Conservation (phyloP, 768 basidiomycete genomes). For the Suillus bovinus region DNA sequence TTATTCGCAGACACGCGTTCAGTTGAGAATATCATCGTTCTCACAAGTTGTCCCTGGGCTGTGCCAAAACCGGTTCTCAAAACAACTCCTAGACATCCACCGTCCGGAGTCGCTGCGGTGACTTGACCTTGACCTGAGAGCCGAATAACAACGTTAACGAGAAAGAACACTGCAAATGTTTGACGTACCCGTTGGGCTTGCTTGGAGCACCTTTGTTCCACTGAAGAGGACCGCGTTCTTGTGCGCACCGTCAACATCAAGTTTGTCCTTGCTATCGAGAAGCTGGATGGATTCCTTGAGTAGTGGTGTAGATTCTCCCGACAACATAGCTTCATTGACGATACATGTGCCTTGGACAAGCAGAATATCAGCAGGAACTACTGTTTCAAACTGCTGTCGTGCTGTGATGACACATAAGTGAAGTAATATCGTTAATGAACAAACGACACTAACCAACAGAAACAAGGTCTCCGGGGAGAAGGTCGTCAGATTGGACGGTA, state of each 20-base stretch:
- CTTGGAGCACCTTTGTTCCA: constrained; percentile 96
- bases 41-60: constrained; percentile 93
- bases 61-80: constrained; percentile 97
- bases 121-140: constrained; percentile 32
- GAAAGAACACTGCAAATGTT: constrained; percentile 38
- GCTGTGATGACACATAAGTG: constrained; percentile 37
- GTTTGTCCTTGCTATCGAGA: constrained; percentile 65
- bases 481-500: constrained; percentile 77
- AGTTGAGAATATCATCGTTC: constrained; percentile 99
- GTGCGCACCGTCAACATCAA: constrained; percentile 86
- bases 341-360: constrained; percentile 92
- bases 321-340: constrained; percentile 99
- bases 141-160: neutral
- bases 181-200: constrained; percentile 45
- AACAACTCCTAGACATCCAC: constrained; percentile 90
- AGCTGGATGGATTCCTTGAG: constrained; percentile 95
- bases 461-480: constrained; percentile 91
- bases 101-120: constrained; percentile 75
- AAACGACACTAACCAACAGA: constrained; percentile 60
- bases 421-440: neutral
- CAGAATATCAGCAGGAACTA: constrained; percentile 90
- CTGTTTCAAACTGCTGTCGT: constrained; percentile 75
- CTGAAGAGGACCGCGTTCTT: constrained; percentile 90
- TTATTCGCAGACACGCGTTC: constrained; percentile 98
- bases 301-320: constrained; percentile 96